Evolutionary conservation across 352 stramenopile species (phyloP).

Genomic region (Globisporangium splendens): DNA sequence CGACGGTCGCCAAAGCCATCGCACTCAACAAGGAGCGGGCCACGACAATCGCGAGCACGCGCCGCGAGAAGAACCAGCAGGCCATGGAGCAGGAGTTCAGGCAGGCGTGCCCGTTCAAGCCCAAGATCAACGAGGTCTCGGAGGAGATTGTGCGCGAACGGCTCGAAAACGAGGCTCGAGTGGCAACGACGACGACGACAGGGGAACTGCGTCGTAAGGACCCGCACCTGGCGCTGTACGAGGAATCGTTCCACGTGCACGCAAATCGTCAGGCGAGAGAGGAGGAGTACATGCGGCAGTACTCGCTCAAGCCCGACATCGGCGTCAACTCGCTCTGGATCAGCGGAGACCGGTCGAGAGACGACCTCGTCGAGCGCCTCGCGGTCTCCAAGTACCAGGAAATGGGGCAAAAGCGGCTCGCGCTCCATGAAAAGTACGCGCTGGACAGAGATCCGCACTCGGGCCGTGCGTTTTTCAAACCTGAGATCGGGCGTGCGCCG

Average conservation of each 20-base stretch:
- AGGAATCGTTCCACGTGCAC: constrained; percentile 54
- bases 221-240: constrained; percentile 64
- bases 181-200: constrained; percentile 12
- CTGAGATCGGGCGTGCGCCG: constrained; percentile 55
- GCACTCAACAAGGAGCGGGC: constrained; percentile 39
- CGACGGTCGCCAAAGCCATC: constrained; percentile 19
- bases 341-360: constrained; percentile 25
- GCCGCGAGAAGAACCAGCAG: constrained; percentile 49
- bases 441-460: constrained; percentile 53
- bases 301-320: constrained; percentile 78
- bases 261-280: constrained; percentile 41
- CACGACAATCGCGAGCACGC: constrained; percentile 24
- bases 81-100: constrained; percentile 65
- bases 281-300: constrained; percentile 55
- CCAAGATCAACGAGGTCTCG: constrained; percentile 69
- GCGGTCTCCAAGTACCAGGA: constrained; percentile 69
- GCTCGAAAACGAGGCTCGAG: constrained; percentile 36
- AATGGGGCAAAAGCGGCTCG: constrained; percentile 47
- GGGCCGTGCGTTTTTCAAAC: constrained; percentile 64
- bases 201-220: constrained; percentile 38
- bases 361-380: constrained; percentile 64
- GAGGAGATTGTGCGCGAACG: constrained; percentile 76
- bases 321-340: constrained; percentile 69
- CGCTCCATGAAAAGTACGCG: constrained; percentile 64
- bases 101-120: constrained; percentile 62